These are phyloP conservation scores for Volvox africanus DNA, from an alignment of 139 green algal genomes.

Conservation along the genomic window DNA sequence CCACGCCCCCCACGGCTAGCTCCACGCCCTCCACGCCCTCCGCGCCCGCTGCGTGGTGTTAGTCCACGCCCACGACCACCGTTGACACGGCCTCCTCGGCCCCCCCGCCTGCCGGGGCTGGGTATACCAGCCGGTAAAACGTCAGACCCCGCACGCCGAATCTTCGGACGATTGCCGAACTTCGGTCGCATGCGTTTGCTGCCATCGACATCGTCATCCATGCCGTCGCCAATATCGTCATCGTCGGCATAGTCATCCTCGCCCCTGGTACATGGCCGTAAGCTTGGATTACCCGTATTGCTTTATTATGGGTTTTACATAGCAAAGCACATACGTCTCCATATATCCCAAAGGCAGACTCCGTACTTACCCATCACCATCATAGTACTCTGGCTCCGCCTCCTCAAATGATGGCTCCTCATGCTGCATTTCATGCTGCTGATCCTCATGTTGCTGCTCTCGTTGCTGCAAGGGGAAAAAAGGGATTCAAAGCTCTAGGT, in stretches of 20 bases:
- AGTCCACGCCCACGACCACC: slow-evolving; percentile 38
- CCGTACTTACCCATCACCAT: slow-evolving; percentile 35
- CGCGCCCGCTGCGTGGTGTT: not conserved
- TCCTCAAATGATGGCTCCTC: slow-evolving; percentile 46
- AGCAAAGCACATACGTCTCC: too few relatives aligned
- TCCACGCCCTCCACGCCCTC: slow-evolving; percentile 1
- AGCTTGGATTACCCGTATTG: too few relatives aligned
- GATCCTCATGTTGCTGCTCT: slow-evolving; percentile 17
- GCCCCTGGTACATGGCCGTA: not conserved
- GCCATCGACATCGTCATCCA: slow-evolving; percentile 36
- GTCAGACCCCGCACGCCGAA: slow-evolving; percentile 38
- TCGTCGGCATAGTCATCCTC: slow-evolving; percentile 37
- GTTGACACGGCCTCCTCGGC: slow-evolving; percentile 25
- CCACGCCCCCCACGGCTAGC: slow-evolving; percentile 23
- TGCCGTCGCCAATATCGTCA: slow-evolving; percentile 29
- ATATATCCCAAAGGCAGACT: too few relatives aligned
- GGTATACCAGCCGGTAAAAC: slow-evolving; percentile 3
- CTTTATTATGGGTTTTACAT: too few relatives aligned
- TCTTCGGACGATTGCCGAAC: not conserved
- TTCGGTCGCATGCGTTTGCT: slow-evolving; percentile 18
- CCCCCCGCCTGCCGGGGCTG: slow-evolving; percentile 10
- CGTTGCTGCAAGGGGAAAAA: not conserved
- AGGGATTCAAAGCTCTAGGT: not conserved
- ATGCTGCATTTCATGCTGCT: slow-evolving; percentile 42
- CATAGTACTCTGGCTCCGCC: slow-evolving; percentile 51